Percentiles rank a stretch among this genome's conserved stretches.
These are phyloP conservation scores for Paramecium octaurelia DNA, from an alignment of 73 alveolate genomes.

Conservation along the genomic window DNA sequence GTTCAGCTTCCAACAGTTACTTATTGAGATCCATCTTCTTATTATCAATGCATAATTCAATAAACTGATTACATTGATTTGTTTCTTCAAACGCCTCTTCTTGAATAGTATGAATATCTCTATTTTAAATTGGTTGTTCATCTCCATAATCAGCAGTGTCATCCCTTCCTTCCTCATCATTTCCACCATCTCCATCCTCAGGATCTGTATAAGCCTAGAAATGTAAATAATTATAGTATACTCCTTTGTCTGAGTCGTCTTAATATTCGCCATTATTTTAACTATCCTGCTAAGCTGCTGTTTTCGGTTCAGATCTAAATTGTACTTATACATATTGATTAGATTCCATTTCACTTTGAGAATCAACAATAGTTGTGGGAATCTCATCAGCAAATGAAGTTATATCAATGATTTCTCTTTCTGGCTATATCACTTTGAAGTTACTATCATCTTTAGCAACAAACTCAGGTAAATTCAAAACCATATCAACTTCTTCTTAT, in stretches of 20 bases:
- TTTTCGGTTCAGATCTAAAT: neutral
- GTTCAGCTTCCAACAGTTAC: neutral
- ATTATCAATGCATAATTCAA: neutral
- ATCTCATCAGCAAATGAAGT: constrained; percentile 21
- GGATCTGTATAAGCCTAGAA: constrained; percentile 21
- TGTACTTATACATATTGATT: neutral
- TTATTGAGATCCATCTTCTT: constrained; percentile 17
- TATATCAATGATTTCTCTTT: constrained; percentile 29
- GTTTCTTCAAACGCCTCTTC: constrained; percentile 2
- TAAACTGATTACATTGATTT: neutral
- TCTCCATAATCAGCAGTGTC: constrained; percentile 30
- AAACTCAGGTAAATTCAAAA: constrained; percentile 46
- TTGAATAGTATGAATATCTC: neutral
- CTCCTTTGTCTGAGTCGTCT: constrained; percentile 34
- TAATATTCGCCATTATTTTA: neutral
- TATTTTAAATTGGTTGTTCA: neutral
- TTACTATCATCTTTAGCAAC: neutral
- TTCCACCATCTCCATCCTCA: neutral
- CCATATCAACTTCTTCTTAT: constrained; percentile 38
- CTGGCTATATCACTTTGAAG: neutral
- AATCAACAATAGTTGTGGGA: neutral
- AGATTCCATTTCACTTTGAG: neutral
- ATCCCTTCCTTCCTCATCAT: neutral
- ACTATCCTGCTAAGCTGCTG: neutral
- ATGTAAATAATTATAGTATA: neutral